phyloP scores from a whole-genome alignment of 2,329 filamentous ascomycete species.

The Pseudogymnoascus sp. region DNA sequence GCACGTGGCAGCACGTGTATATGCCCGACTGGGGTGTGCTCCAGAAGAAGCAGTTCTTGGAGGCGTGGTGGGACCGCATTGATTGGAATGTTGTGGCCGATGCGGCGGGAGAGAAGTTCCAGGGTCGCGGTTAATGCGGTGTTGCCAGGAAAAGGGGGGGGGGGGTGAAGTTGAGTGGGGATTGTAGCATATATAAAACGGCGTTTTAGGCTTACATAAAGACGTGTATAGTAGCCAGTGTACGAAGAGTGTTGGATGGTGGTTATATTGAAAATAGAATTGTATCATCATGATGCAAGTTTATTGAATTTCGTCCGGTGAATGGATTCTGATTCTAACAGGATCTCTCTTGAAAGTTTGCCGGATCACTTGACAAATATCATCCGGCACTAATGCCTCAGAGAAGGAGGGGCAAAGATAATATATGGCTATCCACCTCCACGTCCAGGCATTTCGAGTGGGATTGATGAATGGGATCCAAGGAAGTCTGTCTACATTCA shows the following conservation, averaged over 20 bases:
- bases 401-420: neutral
- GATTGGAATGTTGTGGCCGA: conserved; percentile 70
- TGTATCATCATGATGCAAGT: neutral
- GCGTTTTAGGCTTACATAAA: neutral
- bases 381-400: neutral
- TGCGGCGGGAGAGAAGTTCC: conserved; percentile 19
- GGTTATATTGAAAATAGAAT: neutral
- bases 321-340: neutral
- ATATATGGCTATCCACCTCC: neutral
- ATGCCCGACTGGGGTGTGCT: conserved; percentile 67
- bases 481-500: neutral
- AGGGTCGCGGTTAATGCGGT: neutral
- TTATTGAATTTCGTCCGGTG: neutral
- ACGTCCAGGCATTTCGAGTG: neutral
- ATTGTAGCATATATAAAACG: conserved; percentile 2
- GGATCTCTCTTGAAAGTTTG: neutral
- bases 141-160: neutral
- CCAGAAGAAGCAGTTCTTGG: conserved; percentile 68
- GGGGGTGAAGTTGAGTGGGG: neutral
- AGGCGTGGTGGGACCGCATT: conserved; percentile 79
- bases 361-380: neutral
- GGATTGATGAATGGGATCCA: neutral
- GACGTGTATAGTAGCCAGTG: conserved; percentile 2
- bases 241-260: neutral
- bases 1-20: conserved; percentile 95